Evolutionary conservation across 2,329 filamentous ascomycete genomes (phyloP), one percentile per base, ranked within the genome.

Genomic region (Epichloe hybrida): DNA sequence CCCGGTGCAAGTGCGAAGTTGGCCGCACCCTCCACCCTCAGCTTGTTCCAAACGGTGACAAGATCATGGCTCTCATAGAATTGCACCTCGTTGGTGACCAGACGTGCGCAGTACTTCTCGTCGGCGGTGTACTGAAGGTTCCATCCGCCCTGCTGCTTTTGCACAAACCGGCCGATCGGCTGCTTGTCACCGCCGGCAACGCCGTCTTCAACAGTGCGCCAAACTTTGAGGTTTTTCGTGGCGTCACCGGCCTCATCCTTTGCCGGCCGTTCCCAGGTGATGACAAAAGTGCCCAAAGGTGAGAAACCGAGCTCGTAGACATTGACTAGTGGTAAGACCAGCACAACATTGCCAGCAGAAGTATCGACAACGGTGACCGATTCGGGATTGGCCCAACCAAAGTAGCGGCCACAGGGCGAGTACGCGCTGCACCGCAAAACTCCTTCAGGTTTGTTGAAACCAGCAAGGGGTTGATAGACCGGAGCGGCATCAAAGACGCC

Each of bases 171-270:
- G 56, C 90, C 91, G 44, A 96, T 77, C 34, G 90, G 82, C 61
- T 83, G 75, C 69, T 87, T 85, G 58, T 84, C 79, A 54, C 70
- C 71, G 46, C 70, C 79, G 44, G 77, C 77, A 45, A 80, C 71
- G 12, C 75, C 66, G 8, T 86, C 81, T 63, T 91, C 86, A 50
- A 88, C 72, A 37, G 87, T 89, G 64, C 83, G 82, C 93, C 93
- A 98, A 60, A 98, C 84, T 76, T 96, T 97, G 57, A 98, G 74
- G 66, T 98, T 98, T 98, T 79, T 95, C 96, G 59, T 84, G 44
- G 93, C 89, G 68, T 96, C 88, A 52, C 93, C 93, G 54, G 86
- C 84, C 63, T 91, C 91, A 63, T 97, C 91, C 73, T 97, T 97
- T 58, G 80, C 77, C 8, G 89, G 86, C 37, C 93, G 83, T 73